Conservation (phyloP, 306 rosid species). For the Citrullus colocynthis region DNA sequence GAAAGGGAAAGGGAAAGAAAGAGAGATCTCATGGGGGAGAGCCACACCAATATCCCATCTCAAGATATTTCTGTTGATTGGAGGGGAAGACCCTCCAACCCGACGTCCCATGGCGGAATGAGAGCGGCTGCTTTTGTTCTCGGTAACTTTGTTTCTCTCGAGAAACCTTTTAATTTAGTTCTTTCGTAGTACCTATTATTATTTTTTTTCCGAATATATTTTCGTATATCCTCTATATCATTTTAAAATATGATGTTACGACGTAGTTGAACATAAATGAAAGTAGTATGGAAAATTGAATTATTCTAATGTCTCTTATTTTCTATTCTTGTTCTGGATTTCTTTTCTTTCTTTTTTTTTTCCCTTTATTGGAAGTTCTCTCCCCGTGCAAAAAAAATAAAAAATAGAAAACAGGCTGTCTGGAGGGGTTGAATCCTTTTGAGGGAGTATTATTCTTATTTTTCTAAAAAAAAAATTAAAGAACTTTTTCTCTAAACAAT, state of each 20-base stretch:
- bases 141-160: constrained; percentile 17
- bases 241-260: not conserved
- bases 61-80: constrained; percentile 45
- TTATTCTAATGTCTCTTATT: not conserved
- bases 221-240: not conserved
- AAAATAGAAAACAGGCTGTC: too few species aligned
- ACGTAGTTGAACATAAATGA: not conserved
- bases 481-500: not conserved
- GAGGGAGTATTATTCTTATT: not conserved
- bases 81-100: constrained; percentile 75
- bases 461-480: not conserved
- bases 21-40: constrained; percentile 22
- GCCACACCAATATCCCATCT: not conserved
- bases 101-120: constrained; percentile 55
- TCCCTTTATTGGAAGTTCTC: not conserved
- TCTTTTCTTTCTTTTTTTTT: not conserved
- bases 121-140: constrained; percentile 60
- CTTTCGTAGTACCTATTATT: not conserved
- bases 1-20: constrained; percentile 10
- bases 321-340: not conserved
- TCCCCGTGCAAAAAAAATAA: not conserved
- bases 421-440: not conserved
- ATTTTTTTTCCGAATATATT: too few species aligned
- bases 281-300: not conserved
- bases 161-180: not conserved